Percentiles rank a stretch among this genome's conserved stretches.
phyloP scores from a whole-genome alignment of 2,329 filamentous ascomycete genomes.

The Ascochyta pisi region DNA sequence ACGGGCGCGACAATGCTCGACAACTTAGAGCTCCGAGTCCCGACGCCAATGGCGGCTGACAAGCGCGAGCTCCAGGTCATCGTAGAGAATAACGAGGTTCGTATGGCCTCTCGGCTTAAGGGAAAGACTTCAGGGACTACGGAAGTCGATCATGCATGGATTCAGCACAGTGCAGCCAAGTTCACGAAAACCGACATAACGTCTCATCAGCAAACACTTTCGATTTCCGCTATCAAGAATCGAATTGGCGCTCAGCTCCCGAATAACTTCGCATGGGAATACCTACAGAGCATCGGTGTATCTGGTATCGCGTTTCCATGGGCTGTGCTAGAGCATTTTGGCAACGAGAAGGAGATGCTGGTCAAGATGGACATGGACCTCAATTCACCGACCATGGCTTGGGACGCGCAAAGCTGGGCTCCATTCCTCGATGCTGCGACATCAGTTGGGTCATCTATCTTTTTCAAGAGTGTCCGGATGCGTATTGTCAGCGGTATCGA shows the following conservation, averaged over 20 bases:
- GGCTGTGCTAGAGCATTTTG: slow-evolving; percentile 50
- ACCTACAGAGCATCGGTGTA: slow-evolving; percentile 51
- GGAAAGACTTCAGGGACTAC: background rate
- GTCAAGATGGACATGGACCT: slow-evolving; percentile 49
- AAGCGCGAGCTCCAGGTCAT: slow-evolving; percentile 50
- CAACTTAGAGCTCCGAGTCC: slow-evolving; percentile 47
- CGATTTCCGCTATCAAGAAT: slow-evolving; percentile 33
- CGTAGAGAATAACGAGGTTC: slow-evolving; percentile 38
- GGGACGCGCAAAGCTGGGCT: slow-evolving; percentile 48
- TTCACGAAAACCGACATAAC: slow-evolving; percentile 20
- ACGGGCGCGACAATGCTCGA: slow-evolving; percentile 37
- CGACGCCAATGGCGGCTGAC: slow-evolving; percentile 44
- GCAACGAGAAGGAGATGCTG: slow-evolving; percentile 51
- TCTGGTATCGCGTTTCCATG: slow-evolving; percentile 54
- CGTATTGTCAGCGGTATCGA: slow-evolving; percentile 49
- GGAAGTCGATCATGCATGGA: slow-evolving; percentile 37
- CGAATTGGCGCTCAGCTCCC: slow-evolving; percentile 39
- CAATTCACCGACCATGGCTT: slow-evolving; percentile 21
- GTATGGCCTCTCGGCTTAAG: slow-evolving; percentile 45
- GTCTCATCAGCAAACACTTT: slow-evolving; percentile 18
- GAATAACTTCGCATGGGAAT: slow-evolving; percentile 49
- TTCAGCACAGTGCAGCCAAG: slow-evolving; percentile 40
- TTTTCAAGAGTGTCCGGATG: slow-evolving; percentile 47
- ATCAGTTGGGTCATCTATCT: slow-evolving; percentile 53
- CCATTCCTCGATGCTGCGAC: slow-evolving; percentile 53